Evolutionary conservation across 768 basidiomycete genomes (phyloP), one percentile per base, ranked within the genome.

Genomic region (Mrakia blollopis): DNA sequence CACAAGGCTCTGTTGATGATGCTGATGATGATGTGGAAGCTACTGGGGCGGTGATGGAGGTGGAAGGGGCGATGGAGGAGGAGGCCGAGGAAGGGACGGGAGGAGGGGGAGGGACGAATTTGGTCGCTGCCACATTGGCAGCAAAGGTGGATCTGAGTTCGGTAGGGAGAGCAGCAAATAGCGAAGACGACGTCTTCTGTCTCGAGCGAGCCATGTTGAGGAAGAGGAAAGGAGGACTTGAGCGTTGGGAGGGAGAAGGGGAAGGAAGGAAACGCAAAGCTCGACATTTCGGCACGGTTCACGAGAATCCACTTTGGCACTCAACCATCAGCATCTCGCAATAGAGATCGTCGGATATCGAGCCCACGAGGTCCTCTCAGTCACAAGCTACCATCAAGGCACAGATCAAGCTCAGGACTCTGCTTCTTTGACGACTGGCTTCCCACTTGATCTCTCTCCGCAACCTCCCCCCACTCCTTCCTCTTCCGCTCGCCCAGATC

Each of bases 111-210:
- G 25, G 78, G 41, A 50, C 60, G 67, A 44, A 16, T 18, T 23
- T 37, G 50, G 72, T 37, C 61, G 79, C 16, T 25, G 68, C n/a
- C 39, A 69, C 21, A 73, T 67, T 74, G 78, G 76, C 16, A 78
- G 79, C n/a, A 32, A 82, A 79, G 7, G 80, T 67, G n/a, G 77
- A 69, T 35, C 78, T 77, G 18, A 83, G 77, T 11, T 82, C 80
- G 30, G 54, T 44, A 0, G 82, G 81, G 2, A 83, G 78, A 21
- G 81, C 79, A 8, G 79, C 79, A 70, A 83, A 82, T 18, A 82
- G 73, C 25, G 81, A 81, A 11, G 76, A 62, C 28, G 73, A 74
- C 3, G 39, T 35, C n/a, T 74, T 74, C 18, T 62, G 57, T 8
- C 73, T 44, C 16, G n/a, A n/a, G 18, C 63, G 60, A 28, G 39